phyloP scores from a whole-genome alignment of 2,329 filamentous ascomycete species.

The Neocatenulostroma microsporum region DNA sequence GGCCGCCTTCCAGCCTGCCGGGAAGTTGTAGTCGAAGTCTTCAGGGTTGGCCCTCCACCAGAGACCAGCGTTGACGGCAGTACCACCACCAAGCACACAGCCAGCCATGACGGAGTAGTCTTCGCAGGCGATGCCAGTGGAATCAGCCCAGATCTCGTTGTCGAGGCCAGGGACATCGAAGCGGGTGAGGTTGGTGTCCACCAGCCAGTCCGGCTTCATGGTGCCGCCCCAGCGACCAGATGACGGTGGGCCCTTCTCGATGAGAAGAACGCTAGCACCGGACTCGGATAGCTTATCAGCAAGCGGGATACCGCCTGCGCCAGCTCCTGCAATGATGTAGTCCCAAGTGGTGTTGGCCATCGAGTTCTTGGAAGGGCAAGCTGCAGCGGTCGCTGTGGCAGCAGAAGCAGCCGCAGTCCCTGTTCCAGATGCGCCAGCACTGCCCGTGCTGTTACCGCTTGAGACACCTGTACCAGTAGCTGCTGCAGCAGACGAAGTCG shows the following conservation, averaged over 20 bases:
- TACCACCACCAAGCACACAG: conserved; percentile 61
- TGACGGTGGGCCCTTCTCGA: conserved; percentile 45
- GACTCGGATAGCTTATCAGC: conserved; percentile 56
- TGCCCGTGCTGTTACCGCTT: conserved; percentile 5
- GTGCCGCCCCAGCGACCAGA: conserved; percentile 58
- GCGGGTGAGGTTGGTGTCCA: conserved; percentile 55
- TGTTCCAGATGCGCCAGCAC: conserved; percentile 8
- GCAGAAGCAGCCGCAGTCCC: conserved; percentile 19
- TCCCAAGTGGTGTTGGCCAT: conserved; percentile 46
- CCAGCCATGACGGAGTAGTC: conserved; percentile 68
- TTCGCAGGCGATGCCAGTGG: conserved; percentile 55
- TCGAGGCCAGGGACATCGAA: conserved; percentile 66
- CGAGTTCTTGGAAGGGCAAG: conserved; percentile 18
- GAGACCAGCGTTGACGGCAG: conserved; percentile 59
- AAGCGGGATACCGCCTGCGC: conserved; percentile 53
- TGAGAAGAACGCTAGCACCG: conserved; percentile 56
- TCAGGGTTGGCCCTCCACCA: conserved; percentile 58
- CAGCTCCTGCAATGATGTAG: conserved; percentile 58
- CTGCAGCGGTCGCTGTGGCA: conserved; percentile 18
- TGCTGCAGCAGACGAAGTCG: conserved; percentile 38
- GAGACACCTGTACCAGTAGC: conserved; percentile 9
- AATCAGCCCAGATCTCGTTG: conserved; percentile 61
- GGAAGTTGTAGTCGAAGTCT: conserved; percentile 69
- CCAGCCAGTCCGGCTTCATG: conserved; percentile 55
- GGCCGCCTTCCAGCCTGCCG: conserved; percentile 58